Conservation (phyloP, 2,329 filamentous ascomycete genomes). For the Penicillium sp. region DNA sequence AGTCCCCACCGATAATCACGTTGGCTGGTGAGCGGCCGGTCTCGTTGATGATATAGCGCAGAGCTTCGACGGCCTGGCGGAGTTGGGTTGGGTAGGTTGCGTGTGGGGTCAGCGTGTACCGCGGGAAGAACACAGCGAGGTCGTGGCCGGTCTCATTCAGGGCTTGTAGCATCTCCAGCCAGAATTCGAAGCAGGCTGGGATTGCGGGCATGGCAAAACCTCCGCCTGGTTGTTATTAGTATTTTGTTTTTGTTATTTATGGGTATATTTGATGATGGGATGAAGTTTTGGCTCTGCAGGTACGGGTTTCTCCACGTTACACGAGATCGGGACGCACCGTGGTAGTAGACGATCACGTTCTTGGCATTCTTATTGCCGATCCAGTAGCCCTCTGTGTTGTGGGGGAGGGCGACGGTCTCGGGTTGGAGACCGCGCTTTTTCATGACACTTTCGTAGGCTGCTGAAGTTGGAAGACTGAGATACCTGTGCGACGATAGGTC, state of each 20-base stretch:
- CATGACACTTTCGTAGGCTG: slow-evolving; percentile 27
- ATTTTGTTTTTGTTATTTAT: slow-evolving; percentile 3
- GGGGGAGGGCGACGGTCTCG: slow-evolving; percentile 30
- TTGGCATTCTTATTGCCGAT: slow-evolving; percentile 41
- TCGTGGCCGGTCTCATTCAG: slow-evolving; percentile 42
- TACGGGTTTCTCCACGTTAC: background rate
- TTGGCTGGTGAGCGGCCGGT: slow-evolving; percentile 30
- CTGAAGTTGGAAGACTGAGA: slow-evolving; percentile 22
- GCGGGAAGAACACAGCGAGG: slow-evolving; percentile 50
- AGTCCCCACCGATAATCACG: slow-evolving; percentile 41
- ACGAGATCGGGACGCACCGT: slow-evolving; percentile 27
- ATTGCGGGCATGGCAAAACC: slow-evolving; percentile 50
- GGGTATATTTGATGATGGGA: background rate
- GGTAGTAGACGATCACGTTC: slow-evolving; percentile 39
- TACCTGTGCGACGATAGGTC: slow-evolving; percentile 18
- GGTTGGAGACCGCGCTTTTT: slow-evolving; percentile 26
- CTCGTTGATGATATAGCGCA: slow-evolving; percentile 39
- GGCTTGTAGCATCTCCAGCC: slow-evolving; percentile 38
- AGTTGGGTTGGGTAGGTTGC: slow-evolving; percentile 41
- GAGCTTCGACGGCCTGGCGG: slow-evolving; percentile 36
- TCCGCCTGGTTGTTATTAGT: slow-evolving; percentile 43
- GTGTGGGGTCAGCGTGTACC: slow-evolving; percentile 52
- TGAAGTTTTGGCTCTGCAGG: background rate
- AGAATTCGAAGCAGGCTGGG: slow-evolving; percentile 47
- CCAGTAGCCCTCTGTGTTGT: slow-evolving; percentile 38